A percentile compares a stretch with the other conserved stretches of the same genome.
These are phyloP conservation scores for Detonula confervacea DNA, from an alignment of 352 stramenopile genomes.

Conservation along the genomic window DNA sequence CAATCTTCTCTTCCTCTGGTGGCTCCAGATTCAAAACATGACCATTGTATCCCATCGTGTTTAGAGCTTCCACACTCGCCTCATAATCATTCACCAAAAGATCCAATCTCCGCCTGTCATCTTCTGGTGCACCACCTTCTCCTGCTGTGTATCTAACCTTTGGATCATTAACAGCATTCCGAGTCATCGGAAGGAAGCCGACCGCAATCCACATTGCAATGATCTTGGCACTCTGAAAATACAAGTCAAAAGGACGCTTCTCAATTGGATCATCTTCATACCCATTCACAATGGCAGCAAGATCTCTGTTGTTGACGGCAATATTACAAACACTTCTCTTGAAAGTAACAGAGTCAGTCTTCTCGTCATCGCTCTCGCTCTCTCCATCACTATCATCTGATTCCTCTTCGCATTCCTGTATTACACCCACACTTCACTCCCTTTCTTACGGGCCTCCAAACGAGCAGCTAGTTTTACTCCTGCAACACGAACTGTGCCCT, in stretches of 20 bases:
- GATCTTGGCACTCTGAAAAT: slow-evolving; percentile 9
- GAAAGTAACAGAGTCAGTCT: not conserved
- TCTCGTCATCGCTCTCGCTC: not conserved
- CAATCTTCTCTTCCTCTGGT: not conserved
- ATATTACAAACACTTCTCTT: slow-evolving; percentile 27
- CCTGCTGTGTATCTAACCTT: slow-evolving; percentile 16
- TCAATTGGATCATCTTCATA: slow-evolving; percentile 26
- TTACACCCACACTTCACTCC: no score
- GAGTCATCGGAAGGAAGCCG: slow-evolving; percentile 23
- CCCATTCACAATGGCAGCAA: slow-evolving; percentile 28
- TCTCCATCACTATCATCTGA: not conserved
- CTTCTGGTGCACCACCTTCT: not conserved
- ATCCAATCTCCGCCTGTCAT: not conserved
- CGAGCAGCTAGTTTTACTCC: slow-evolving; percentile 13
- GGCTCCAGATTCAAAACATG: slow-evolving; percentile 11
- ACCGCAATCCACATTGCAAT: slow-evolving; percentile 12
- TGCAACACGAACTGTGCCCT: slow-evolving; percentile 9
- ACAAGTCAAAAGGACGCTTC: slow-evolving; percentile 13
- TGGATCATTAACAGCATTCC: slow-evolving; percentile 25
- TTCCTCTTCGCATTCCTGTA: no score
- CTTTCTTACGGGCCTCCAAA: not conserved
- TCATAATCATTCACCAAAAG: slow-evolving; percentile 3
- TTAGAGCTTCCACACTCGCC: not conserved
- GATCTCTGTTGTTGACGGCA: slow-evolving; percentile 6
- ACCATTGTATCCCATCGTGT: slow-evolving; percentile 13